Evolutionary conservation across 768 basidiomycete species (phyloP).

Genomic region (Atractiella rhizophila): DNA sequence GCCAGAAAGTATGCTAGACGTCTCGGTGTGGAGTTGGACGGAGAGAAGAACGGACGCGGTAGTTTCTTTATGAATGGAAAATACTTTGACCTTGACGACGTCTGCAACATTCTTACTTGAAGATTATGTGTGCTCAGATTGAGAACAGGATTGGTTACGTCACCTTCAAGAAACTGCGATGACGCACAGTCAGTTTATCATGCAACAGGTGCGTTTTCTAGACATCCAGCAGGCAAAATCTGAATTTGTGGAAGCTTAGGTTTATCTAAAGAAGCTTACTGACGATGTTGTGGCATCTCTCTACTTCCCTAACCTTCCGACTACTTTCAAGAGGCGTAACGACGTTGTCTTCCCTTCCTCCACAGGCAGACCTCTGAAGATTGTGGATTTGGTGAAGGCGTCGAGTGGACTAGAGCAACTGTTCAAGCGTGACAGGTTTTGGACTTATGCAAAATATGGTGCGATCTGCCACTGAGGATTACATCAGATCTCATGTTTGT

Average conservation of each 20-base stretch:
- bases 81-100: constrained; percentile 40
- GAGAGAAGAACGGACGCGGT: constrained; percentile 25
- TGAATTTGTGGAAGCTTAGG: background rate
- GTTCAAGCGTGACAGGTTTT: background rate
- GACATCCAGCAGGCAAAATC: background rate
- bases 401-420: constrained; percentile 7
- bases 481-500: no score
- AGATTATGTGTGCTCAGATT: background rate
- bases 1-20: constrained; percentile 34
- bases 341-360: constrained; percentile 38
- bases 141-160: constrained; percentile 36
- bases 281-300: constrained; percentile 28
- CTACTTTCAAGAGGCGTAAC: constrained; percentile 45
- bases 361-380: constrained; percentile 27
- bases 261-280: constrained; percentile 7
- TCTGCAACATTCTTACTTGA: constrained; percentile 21
- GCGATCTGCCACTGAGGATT: background rate
- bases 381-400: constrained; percentile 30
- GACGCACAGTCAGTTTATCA: constrained; percentile 3
- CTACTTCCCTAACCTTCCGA: constrained; percentile 77
- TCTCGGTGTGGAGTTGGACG: constrained; percentile 28
- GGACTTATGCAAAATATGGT: background rate
- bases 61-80: constrained; percentile 79
- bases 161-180: constrained; percentile 33
- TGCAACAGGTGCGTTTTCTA: constrained; percentile 4